Base-by-base conservation (phyloP, 2,329 filamentous ascomycete species). In the Penicillium rolfsii region DNA sequence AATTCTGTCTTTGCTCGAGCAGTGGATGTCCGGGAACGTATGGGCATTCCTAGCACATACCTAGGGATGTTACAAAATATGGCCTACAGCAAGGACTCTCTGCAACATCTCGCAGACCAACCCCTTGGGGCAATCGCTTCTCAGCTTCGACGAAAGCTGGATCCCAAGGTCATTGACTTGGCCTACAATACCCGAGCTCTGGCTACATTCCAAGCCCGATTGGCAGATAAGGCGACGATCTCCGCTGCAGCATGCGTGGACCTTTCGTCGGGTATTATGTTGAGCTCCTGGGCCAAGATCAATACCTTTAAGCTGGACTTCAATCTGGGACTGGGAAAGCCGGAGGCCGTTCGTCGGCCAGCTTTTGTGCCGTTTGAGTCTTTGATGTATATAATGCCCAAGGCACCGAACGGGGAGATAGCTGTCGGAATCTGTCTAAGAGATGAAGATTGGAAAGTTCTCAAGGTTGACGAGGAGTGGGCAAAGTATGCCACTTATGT, bases 211-310 rank as follows among this genome's bases (percentile, higher is more conserved):
- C 62, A 83, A 3, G 6, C 61, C 70, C 2, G 55, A 7, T 57
- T 49, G 9, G 57, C 70, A 0, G 79, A 82, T 56, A 81, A 79
- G 59, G 70, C 61, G 0, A 61, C 45, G 0, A 64, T 79, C 75
- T 0, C 59, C 1, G 50, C 68, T 26, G 62, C 61, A 9, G 64
- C 67, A 1, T 70, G 65, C 4, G 56, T 81, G 2, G 74, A 82
- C 33, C 63, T 74, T 0, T 69, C 77, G 0, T 70, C 67, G 0
- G 82, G 85, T 41, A 70, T 86, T 3, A 80, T 82, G 75, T 61
- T 87, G 5, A 85, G 82, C 59, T 86, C 83, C 0, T 87, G 84
- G 84, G 77, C 79, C 0, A 82, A 82, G 55, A 68, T 83, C 2
- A 70, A 78, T 4, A 75, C 73, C 16, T 82, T 81, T 62, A 70